Conservation (phyloP, 768 basidiomycete species). For the Collybiopsis luxurians region DNA sequence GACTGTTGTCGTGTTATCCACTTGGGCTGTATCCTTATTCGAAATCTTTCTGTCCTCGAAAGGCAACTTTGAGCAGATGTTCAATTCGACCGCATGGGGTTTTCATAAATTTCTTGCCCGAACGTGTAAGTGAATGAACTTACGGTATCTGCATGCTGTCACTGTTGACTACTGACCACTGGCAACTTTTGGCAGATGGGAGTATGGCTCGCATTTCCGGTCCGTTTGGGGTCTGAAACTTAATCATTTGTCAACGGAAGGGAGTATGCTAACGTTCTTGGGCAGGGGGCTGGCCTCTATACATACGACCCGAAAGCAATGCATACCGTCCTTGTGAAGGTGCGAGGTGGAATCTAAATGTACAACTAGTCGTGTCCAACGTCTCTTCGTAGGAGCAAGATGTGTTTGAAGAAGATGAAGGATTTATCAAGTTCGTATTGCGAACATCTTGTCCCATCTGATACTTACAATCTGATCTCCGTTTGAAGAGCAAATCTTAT, state of each 20-base stretch:
- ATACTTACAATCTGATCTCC: background rate
- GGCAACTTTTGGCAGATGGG: background rate
- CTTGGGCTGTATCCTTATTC: too few species aligned
- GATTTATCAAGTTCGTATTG: background rate
- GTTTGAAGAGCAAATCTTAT: background rate
- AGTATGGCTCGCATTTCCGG: background rate
- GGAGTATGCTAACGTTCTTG: too few species aligned
- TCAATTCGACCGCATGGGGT: slow-evolving; percentile 1
- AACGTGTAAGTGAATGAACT: background rate
- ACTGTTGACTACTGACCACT: background rate
- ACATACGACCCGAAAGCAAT: slow-evolving; percentile 2
- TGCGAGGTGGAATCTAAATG: background rate
- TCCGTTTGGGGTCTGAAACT: too few species aligned
- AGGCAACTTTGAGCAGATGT: background rate
- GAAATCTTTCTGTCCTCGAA: background rate
- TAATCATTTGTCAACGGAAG: too few species aligned
- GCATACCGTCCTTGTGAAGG: slow-evolving; percentile 4
- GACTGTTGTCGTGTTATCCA: too few species aligned
- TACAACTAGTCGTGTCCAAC: background rate
- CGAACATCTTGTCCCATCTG: background rate
- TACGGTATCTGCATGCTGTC: background rate
- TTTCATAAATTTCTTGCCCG: background rate
- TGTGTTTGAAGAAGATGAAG: background rate
- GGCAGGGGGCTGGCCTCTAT: background rate
- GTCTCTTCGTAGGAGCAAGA: background rate